phyloP scores from a whole-genome alignment of 345 rosid genomes.

The Salix viminalis region DNA sequence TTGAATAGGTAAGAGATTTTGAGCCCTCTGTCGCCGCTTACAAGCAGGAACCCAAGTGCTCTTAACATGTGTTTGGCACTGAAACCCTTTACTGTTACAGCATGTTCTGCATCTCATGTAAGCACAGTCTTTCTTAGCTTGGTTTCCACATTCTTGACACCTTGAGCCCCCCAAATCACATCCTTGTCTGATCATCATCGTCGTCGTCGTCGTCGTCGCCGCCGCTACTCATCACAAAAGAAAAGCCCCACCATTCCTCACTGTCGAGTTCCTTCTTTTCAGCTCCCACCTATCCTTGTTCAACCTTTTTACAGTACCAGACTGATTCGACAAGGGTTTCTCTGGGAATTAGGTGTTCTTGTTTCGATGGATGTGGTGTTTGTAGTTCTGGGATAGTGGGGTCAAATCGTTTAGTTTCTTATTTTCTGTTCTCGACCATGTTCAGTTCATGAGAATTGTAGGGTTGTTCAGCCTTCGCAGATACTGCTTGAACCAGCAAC shows the following conservation, averaged over 20 bases:
- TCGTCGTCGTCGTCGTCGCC: slow-evolving; percentile 11
- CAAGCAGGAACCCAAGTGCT: slow-evolving; percentile 75
- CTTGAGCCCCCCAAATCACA: slow-evolving; percentile 24
- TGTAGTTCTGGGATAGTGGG: not conserved
- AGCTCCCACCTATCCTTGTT: not conserved
- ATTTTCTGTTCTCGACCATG: not conserved
- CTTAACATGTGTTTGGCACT: slow-evolving; percentile 56
- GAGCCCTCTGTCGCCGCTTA: slow-evolving; percentile 30
- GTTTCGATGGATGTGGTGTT: not conserved
- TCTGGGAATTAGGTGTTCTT: not conserved
- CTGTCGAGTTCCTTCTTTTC: not conserved
- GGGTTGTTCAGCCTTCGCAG: not conserved
- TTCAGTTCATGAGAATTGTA: not conserved
- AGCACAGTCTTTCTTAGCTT: slow-evolving; percentile 58
- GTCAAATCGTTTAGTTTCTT: not conserved
- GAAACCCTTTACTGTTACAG: slow-evolving; percentile 51
- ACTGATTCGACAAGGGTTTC: not conserved
- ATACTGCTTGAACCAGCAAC: not conserved
- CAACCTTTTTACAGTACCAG: not conserved
- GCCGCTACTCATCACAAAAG: not conserved
- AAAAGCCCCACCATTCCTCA: not conserved
- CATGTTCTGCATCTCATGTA: slow-evolving; percentile 59
- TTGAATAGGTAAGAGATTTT: slow-evolving; percentile 2
- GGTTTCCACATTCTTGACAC: slow-evolving; percentile 72
- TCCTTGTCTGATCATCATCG: slow-evolving; percentile 15